Evolutionary conservation across 352 stramenopile species (phyloP).

Genomic region (Lagenidium sp.): DNA sequence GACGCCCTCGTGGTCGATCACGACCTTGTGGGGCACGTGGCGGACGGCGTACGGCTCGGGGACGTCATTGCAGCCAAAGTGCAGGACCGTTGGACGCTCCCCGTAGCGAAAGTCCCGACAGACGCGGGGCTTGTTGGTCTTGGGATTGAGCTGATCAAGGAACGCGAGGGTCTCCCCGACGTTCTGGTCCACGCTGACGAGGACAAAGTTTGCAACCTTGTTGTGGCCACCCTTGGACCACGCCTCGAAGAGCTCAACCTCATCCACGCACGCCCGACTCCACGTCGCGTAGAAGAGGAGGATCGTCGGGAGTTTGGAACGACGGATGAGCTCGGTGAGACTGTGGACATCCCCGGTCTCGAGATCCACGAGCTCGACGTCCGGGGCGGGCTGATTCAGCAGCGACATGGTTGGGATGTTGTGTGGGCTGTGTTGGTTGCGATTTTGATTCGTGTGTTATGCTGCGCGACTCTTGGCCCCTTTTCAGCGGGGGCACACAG

Average conservation of each 20-base stretch:
- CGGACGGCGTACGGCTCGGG: conserved; percentile 42
- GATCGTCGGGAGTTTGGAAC: conserved; percentile 26
- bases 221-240: conserved; percentile 41
- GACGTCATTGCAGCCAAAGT: conserved; percentile 41
- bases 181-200: conserved; percentile 60
- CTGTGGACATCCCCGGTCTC: conserved; percentile 29
- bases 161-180: conserved; percentile 33
- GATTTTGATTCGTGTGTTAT: too few species aligned
- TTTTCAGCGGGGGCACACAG: too few species aligned
- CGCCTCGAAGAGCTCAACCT: conserved; percentile 44
- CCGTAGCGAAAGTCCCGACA: conserved; percentile 36
- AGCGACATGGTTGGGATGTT: conserved; percentile 36
- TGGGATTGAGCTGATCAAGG: conserved; percentile 27
- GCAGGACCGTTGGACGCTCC: conserved; percentile 35
- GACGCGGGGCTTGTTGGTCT: conserved; percentile 29
- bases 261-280: conserved; percentile 37
- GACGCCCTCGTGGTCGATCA: conserved; percentile 35
- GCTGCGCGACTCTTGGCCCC: too few species aligned
- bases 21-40: conserved; percentile 34
- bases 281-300: conserved; percentile 60
- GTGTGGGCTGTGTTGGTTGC: too few species aligned
- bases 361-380: conserved; percentile 39
- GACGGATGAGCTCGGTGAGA: conserved; percentile 23
- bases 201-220: conserved; percentile 46
- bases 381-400: conserved; percentile 34